Evolutionary conservation across 345 rosid species (phyloP).

Genomic region (Lepidium africanum): DNA sequence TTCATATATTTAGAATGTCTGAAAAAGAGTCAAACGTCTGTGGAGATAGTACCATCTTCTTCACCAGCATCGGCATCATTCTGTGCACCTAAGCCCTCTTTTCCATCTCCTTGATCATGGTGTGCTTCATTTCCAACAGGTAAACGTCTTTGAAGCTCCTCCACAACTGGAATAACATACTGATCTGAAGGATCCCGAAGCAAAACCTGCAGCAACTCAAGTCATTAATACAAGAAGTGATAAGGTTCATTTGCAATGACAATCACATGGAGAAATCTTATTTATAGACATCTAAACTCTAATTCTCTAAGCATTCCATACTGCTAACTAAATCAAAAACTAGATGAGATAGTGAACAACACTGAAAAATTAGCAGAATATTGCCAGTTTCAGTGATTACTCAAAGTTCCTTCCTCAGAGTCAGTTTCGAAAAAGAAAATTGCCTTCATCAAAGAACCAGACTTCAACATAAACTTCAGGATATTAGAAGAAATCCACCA

Average conservation of each 20-base stretch:
- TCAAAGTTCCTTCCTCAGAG: neutral
- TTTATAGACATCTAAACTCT: neutral
- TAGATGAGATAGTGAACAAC: neutral
- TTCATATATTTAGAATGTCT: neutral
- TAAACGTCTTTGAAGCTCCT: slow-evolving; percentile 83
- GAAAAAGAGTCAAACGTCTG: neutral
- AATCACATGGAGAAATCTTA: neutral
- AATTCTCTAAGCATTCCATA: neutral
- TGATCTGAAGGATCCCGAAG: slow-evolving; percentile 83
- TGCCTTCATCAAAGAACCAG: neutral
- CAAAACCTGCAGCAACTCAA: slow-evolving; percentile 45
- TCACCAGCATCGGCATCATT: slow-evolving; percentile 69
- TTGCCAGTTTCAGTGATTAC: neutral
- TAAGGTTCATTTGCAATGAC: neutral
- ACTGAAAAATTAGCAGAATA: neutral
- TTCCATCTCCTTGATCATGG: slow-evolving; percentile 42
- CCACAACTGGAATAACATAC: slow-evolving; percentile 75
- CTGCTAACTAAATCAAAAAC: neutral
- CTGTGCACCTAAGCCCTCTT: slow-evolving; percentile 37
- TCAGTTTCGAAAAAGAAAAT: neutral
- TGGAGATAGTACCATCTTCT: slow-evolving; percentile 65
- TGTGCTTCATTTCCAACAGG: slow-evolving; percentile 34
- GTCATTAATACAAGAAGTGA: neutral
- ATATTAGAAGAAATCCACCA: neutral
- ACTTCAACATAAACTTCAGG: neutral